Percentiles rank a stretch among this genome's conserved stretches.
phyloP scores from a whole-genome alignment of 306 rosid species.

The Acmispon strigosus region DNA sequence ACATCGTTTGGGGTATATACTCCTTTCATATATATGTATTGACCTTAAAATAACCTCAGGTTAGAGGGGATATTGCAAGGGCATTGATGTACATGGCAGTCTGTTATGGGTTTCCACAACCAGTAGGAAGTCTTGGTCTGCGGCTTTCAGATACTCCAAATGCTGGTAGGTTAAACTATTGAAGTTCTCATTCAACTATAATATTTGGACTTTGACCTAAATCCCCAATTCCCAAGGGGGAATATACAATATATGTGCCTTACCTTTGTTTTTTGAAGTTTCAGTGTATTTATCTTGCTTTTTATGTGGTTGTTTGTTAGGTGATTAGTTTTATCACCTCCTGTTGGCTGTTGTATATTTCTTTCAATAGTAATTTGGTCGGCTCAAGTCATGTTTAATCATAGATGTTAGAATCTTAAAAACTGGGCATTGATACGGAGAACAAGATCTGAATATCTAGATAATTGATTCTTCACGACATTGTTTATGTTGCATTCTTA shows the following conservation, averaged over 20 bases:
- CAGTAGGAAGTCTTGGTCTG: slow-evolving; percentile 43
- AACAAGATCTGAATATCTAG: not conserved
- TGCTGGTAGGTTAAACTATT: slow-evolving; percentile 36
- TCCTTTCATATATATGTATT: not conserved
- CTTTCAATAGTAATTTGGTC: not conserved
- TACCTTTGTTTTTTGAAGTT: not conserved
- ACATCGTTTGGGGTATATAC: not conserved
- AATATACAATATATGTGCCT: not conserved
- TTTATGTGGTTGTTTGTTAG: not conserved
- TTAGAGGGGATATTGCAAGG: slow-evolving; percentile 77
- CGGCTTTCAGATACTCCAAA: slow-evolving; percentile 63
- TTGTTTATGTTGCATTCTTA: not conserved
- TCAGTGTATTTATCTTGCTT: not conserved
- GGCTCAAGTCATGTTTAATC: not conserved
- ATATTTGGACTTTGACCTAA: not conserved
- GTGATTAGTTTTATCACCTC: not conserved
- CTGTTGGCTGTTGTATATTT: not conserved
- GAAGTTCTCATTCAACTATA: not conserved
- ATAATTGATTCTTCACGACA: not conserved
- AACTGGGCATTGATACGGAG: not conserved
- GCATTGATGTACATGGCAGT: slow-evolving; percentile 77
- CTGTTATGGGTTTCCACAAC: slow-evolving; percentile 48
- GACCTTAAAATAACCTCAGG: slow-evolving; percentile 37
- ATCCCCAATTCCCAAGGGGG: not conserved
- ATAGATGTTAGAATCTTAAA: not conserved